A percentile compares a stretch with the other conserved stretches of the same genome.
These are phyloP conservation scores for Heritiera littoralis DNA, from an alignment of 345 rosid species.

Conservation along the genomic window DNA sequence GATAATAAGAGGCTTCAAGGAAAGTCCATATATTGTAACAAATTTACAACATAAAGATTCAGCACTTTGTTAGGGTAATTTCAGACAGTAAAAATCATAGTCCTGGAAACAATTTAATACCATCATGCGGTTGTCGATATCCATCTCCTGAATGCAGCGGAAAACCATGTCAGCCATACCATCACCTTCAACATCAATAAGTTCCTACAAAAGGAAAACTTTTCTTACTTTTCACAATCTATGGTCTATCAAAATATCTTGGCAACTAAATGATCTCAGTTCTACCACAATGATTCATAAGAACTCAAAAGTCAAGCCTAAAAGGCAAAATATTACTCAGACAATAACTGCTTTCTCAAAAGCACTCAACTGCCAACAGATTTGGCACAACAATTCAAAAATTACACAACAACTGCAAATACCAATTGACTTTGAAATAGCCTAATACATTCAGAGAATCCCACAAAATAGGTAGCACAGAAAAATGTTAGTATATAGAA, in stretches of 20 bases:
- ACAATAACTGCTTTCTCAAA: background rate
- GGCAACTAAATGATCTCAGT: background rate
- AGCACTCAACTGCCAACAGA: background rate
- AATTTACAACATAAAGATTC: background rate
- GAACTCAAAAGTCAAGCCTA: background rate
- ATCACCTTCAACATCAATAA: conserved; percentile 97
- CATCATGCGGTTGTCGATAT: conserved; percentile 95
- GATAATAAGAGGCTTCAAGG: background rate
- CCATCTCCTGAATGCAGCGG: conserved; percentile 99
- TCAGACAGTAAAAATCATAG: background rate
- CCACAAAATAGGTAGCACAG: background rate
- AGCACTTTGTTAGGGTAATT: background rate
- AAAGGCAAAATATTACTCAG: background rate
- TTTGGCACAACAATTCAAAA: conserved; percentile 9
- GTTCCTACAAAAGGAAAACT: conserved; percentile 55
- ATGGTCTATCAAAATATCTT: conserved; percentile 3
- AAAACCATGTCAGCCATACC: conserved; percentile 99
- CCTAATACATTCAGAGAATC: conserved; percentile 9
- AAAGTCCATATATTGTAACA: background rate
- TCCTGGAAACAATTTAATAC: conserved; percentile 37
- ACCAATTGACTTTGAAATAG: background rate
- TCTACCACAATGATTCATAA: background rate
- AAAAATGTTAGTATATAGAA: background rate
- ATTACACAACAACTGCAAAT: background rate
- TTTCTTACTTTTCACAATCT: conserved; percentile 2